Base-by-base conservation (phyloP, 345 rosid genomes). In the Lagerstroemia speciosa region DNA sequence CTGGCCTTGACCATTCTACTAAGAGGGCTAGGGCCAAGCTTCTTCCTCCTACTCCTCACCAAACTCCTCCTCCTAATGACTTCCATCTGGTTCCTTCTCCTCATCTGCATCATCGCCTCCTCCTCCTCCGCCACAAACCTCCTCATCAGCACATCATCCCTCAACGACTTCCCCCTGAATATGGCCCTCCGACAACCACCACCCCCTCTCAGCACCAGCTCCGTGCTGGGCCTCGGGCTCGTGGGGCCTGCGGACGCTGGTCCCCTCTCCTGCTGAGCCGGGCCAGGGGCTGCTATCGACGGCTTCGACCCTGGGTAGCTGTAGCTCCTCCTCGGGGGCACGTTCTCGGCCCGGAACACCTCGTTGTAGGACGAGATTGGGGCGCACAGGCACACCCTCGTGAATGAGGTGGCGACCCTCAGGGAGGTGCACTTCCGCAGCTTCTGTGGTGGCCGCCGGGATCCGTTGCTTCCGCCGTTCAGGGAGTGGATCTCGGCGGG, bases 51-150 rank as follows among this genome's bases (percentile, higher is more conserved):
- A n/a, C n/a, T 88, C 71, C 88, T 86, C 83, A 77, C 76, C 67
- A 80, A 34, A 46, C 73, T 76, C 72, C 96, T 89, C 71, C 60
- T 87, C 85, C 89, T 83, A 53, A 93, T 86, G 14, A 86, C 83
- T 77, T 93, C 98, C 91, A 93, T 87, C 67, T 86, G 80, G 80
- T 93, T 85, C 79, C 89, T 90, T 70, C 89, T 83, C 71, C 87
- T 85, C 64, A 77, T 77, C 78, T 91, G 92, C 92, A 86, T 78
- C 93, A 91, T 88, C 29, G 97, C 92, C 69, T 88, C 97, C 67
- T 90, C 97, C 65, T 94, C 99, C 64, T 91, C 99, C 78, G 77
- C 82, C 46, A 94, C 95, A 67, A 94, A 94, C 72, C 97, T 88
- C 76, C 91, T 91, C 99, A 89, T 94, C 82, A 89, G 71, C 66